A percentile compares a stretch with the other conserved stretches of the same genome.
These are phyloP conservation scores for Solanum hybrid DNA, from an alignment of 305 asterid genomes.

Conservation along the genomic window DNA sequence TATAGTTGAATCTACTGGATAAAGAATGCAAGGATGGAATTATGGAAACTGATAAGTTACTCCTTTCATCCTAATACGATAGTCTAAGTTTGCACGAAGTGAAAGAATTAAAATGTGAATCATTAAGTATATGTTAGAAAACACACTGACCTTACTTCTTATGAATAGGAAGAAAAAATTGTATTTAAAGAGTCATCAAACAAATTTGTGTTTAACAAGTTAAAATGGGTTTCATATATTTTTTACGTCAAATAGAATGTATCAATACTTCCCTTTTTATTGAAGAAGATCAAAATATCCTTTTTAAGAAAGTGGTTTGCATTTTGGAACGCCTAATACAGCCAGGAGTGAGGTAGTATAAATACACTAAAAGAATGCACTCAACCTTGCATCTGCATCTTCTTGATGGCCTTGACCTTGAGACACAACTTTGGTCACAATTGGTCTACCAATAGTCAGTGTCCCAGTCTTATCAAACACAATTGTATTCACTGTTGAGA, in stretches of 20 bases:
- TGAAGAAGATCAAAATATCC: not conserved
- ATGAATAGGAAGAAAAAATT: not conserved
- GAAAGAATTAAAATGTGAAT: not conserved
- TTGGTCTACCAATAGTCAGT: conserved; percentile 81
- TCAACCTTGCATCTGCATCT: conserved; percentile 45
- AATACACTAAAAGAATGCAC: conserved; percentile 14
- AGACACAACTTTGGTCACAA: conserved; percentile 66
- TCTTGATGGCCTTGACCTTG: conserved; percentile 19
- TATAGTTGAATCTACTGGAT: not conserved
- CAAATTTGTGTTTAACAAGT: not conserved
- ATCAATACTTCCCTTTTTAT: not conserved
- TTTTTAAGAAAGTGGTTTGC: not conserved
- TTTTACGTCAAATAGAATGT: not conserved
- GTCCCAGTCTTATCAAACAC: conserved; percentile 99
- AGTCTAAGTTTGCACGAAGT: not conserved
- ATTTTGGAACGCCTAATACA: not conserved
- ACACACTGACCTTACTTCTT: not conserved
- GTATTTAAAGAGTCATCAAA: not conserved
- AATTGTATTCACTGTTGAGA: conserved; percentile 65
- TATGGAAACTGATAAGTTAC: not conserved
- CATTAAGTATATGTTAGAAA: not conserved
- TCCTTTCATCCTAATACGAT: not conserved
- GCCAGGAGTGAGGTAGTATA: not conserved
- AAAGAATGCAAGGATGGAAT: not conserved
- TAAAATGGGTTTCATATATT: not conserved